These are phyloP conservation scores for Tuber indicum DNA, from an alignment of 495 filamentous ascomycete species.

Conservation along the genomic window DNA sequence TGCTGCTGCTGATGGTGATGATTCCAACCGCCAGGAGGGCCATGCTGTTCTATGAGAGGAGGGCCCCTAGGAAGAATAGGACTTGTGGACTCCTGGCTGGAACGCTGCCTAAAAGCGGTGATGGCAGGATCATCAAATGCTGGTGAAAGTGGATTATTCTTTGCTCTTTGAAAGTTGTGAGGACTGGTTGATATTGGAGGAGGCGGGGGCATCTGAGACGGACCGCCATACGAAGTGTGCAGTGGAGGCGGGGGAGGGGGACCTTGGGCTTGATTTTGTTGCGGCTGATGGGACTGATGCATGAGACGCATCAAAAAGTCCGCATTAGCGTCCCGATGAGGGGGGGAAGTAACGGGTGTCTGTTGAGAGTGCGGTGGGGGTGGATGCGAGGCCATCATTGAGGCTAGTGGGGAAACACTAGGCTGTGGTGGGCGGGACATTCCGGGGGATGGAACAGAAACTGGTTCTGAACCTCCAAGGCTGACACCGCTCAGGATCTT, in stretches of 20 bases:
- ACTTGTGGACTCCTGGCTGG: conserved; percentile 25
- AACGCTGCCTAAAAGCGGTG: conserved; percentile 34
- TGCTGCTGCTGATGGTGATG: conserved; percentile 28
- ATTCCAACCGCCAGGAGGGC: conserved; percentile 36
- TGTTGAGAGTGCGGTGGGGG: conserved; percentile 30
- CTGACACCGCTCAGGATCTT: conserved; percentile 64
- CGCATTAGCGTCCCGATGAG: conserved; percentile 27
- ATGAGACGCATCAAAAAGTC: conserved; percentile 41
- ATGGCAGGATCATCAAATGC: conserved; percentile 40
- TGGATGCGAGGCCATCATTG: conserved; percentile 30
- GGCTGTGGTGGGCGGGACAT: conserved; percentile 33
- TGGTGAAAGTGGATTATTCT: conserved; percentile 40
- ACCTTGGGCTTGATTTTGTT: conserved; percentile 29
- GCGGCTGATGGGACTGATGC: conserved; percentile 39
- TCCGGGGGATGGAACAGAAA: conserved; percentile 15
- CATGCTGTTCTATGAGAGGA: conserved; percentile 41
- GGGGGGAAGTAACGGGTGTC: conserved; percentile 9
- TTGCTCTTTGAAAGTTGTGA: conserved; percentile 35
- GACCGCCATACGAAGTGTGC: conserved; percentile 39
- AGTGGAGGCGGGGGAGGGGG: conserved; percentile 31
- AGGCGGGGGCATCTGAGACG: conserved; percentile 42
- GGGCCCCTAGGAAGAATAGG: conserved; percentile 38
- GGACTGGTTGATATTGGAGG: conserved; percentile 41
- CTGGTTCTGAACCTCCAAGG: conserved; percentile 31
- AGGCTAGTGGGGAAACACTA: conserved; percentile 32